Base-by-base conservation (phyloP, 495 filamentous ascomycete species). In the Neurospora sp. region DNA sequence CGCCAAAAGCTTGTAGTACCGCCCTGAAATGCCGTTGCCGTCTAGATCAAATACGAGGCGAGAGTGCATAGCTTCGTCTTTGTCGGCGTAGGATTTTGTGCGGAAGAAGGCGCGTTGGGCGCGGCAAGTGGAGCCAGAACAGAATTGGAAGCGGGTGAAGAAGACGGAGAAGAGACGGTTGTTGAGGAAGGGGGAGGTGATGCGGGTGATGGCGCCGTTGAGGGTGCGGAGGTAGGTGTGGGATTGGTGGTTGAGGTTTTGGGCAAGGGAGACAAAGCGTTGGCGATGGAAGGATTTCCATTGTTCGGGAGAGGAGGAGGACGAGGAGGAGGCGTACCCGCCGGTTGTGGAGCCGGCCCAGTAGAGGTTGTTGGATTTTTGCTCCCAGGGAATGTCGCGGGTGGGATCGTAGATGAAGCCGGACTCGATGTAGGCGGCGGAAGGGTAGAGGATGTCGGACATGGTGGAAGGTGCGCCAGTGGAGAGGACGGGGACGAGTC, bases 271-370 rank as follows among this genome's bases (percentile, higher is more conserved):
- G 69, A 88, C 81, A 72, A 88, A 86, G 3, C 85, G 79, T 72
- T 88, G 86, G 3, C 86, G 83, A 70, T 88, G 86, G 40, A 82
- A 79, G 8, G 75, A 66, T 8, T 74, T 74, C 85, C 85, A 86
- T 4, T 79, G 54, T 4, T 35, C 35, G 0, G 27, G 7, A 8
- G 54, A 73, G 69, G 75, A 72, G 27, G 48, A 74, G 71, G 75
- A 71, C n/a, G n/a, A n/a, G 23, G 73, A 74, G 23, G 75, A 31
- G 69, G 82, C 79, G 31, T 79, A 78, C 11, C 82, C 84, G 23
- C 86, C 86, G 2, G 86, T 88, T 7, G 80, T 86, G 11, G 84
- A 84, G 10, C 86, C 86, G 16, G 84, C 81, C 86, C 86, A 88
- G 76, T 87, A 85, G 5, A 88, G 75, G 16, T 77, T 75, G 72